Base-by-base conservation (phyloP, 2,329 filamentous ascomycete species). In the Purpureocillium takamizusanense region DNA sequence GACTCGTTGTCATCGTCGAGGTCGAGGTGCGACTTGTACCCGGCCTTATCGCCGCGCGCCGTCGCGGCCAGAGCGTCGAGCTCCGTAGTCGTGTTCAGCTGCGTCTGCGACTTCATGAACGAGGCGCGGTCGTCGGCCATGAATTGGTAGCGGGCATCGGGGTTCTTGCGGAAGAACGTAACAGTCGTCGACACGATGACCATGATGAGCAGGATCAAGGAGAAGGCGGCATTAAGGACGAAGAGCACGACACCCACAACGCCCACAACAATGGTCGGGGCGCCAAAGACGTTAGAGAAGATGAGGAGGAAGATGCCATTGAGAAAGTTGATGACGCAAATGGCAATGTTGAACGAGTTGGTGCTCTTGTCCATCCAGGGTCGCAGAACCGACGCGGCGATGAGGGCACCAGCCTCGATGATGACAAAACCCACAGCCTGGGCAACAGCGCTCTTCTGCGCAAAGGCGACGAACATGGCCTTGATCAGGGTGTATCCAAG, bases 351-450 rank as follows among this genome's bases (percentile, higher is more conserved):
- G 74, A 95, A 94, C 35, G 82, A 81, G 62, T 95, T 97, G 44
- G 87, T 95, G 67, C 89, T 90, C 78, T 95, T 95, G 72, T 95
- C 90, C 90, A 97, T 97, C 83, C 87, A 97, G 14, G 90, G 90
- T 43, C 86, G 81, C 49, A 95, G 67, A 38, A 94, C 81, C 43
- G 80, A 83, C 40, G 87, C 80, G 16, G 66, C 78, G 51, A 95
- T 83, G 40, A 97, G 72, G 50, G 84, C 81, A 37, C 63, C 76
- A 2, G 82, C 82, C 62, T 97, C 90, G 40, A 95, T 78, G 42
- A 95, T 69, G 31, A 97, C 70, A 41, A 95, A 73, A 13, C 81
- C 85, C 41, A 95, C 71, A 9, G 87, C 86, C 62, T 95, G 88
- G 15, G 81, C 79, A 4, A 77, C 75, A 25, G 80, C 77, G 27